Conservation (phyloP, 768 basidiomycete genomes). For the Phaffia australis region DNA sequence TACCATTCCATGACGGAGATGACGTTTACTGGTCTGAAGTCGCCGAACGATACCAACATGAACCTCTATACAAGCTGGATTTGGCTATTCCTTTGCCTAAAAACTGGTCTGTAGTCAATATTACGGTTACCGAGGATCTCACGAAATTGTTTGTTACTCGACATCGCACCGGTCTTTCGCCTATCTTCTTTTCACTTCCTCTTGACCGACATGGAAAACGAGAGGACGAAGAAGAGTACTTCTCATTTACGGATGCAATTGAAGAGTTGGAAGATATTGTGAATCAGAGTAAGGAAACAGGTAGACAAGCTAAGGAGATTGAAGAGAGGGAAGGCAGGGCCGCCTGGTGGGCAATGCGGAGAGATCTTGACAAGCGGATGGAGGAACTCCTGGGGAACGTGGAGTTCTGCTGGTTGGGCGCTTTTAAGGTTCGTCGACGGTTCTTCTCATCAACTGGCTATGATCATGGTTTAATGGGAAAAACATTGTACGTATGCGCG, state of each 20-base stretch:
- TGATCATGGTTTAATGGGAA: not conserved
- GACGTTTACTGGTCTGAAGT: conserved; percentile 55
- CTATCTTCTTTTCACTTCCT: conserved; percentile 79
- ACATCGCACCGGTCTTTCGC: conserved; percentile 51
- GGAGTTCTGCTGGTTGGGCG: conserved; percentile 94
- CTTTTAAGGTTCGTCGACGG: conserved; percentile 65
- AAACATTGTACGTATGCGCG: conserved; percentile 41
- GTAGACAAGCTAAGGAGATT: conserved; percentile 60
- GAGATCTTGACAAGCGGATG: conserved; percentile 63
- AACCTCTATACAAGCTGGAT: conserved; percentile 42
- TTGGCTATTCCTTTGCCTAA: conserved; percentile 49
- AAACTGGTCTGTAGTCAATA: conserved; percentile 73
- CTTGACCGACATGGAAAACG: conserved; percentile 62
- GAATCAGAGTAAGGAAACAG: conserved; percentile 60
- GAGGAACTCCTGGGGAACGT: conserved; percentile 66
- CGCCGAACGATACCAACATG: conserved; percentile 48
- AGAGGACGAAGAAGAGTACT: conserved; percentile 54
- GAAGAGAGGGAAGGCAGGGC: conserved; percentile 52
- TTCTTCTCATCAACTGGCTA: not conserved
- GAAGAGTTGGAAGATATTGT: conserved; percentile 70
- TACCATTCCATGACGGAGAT: conserved; percentile 31
- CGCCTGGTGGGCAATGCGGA: conserved; percentile 78
- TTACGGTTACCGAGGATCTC: conserved; percentile 72
- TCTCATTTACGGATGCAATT: conserved; percentile 64
- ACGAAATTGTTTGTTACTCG: conserved; percentile 74